Evolutionary conservation across 192 early-diverging fungal genomes (phyloP), one percentile per base, ranked within the genome.

Genomic region (Rhizoclosmatium sp.): DNA sequence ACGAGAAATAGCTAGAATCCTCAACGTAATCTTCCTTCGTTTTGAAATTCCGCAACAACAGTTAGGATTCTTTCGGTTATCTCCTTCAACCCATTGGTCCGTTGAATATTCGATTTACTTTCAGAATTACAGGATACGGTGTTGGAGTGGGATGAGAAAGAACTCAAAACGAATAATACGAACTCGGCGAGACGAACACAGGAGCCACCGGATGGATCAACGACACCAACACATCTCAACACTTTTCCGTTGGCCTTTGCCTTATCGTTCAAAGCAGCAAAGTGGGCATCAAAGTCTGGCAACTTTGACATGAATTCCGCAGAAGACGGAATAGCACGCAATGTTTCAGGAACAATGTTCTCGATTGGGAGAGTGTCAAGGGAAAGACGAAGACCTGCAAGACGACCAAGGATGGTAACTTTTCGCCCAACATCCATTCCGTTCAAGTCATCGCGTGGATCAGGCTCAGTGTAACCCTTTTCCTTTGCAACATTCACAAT

Each of bases 401-500:
- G 86, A 62, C 98, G 93, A 10, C 93, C 96, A 10, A 95, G 88
- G 59, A 99, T 99, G 21, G 88, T 86, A 40, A 94, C 92, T 86
- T 99, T 99, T 69, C 97, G 94, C n/a, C 96, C 97, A 41, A 99
- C 96, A 80, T 99, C 98, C 94, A 99, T 93, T 44, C 97, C 98
- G 78, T 99, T 99, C 72, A 99, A 89, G 76, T 99, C 98, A 80
- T 99, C 98, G 58, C 98, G 89, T 41, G 98, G 98, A 82, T 99
- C 98, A 44, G 98, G 98, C 78, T 99, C 98, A 16, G 98, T 99
- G 84, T 97, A 99, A 2, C 98, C 98, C 49, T 92, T 88, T 41
- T 92, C 92, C 85, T 96, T 98, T 69, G 97, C 98, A 40, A 92
- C 92, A 71, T 86, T 82, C 66, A 99, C 98, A 75, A 94, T 94